Conservation (phyloP, 345 rosid genomes). For the Geranium rotundifolium region DNA sequence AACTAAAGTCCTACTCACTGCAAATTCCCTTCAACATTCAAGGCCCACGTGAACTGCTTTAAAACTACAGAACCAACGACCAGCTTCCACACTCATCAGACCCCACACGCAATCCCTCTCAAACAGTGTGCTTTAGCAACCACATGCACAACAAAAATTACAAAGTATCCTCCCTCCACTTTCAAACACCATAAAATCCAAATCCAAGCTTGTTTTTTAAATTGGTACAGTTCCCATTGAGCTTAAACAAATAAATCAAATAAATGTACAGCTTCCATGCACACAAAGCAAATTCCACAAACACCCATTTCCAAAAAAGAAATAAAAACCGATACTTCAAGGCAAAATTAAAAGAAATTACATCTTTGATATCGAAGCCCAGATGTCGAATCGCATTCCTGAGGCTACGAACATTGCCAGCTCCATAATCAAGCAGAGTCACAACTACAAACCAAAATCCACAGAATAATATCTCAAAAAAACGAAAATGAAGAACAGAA, state of each 20-base stretch:
- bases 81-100: not conserved
- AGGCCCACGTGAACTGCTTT: not conserved
- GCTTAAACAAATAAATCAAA: not conserved
- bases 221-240: not conserved
- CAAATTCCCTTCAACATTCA: not conserved
- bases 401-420: slow-evolving; percentile 84
- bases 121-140: not conserved
- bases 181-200: not conserved
- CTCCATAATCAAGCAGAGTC: slow-evolving; percentile 92
- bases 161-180: not conserved
- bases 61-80: not conserved
- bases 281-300: not conserved
- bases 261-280: not conserved
- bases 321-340: too few species aligned
- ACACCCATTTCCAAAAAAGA: not conserved
- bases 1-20: not conserved
- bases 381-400: slow-evolving; percentile 74
- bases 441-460: slow-evolving; percentile 28
- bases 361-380: slow-evolving; percentile 67
- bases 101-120: not conserved
- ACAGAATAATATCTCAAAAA: not conserved
- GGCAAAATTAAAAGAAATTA: not conserved
- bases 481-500: not conserved
- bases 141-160: not conserved
- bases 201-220: not conserved